Conservation (phyloP, 2,329 filamentous ascomycete genomes). For the Talaromyces pinophilus region DNA sequence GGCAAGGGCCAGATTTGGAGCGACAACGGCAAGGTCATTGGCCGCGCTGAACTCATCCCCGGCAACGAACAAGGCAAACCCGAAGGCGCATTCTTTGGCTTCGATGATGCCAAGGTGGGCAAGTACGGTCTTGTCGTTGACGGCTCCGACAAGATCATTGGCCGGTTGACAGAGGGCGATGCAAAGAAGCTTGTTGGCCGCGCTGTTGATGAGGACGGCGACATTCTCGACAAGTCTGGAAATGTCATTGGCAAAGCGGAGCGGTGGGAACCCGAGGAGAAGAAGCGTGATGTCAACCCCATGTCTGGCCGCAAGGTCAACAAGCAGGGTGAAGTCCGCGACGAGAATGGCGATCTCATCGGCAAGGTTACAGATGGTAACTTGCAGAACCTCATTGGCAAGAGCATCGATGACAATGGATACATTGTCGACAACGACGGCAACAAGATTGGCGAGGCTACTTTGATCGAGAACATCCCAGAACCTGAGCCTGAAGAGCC, state of each 20-base stretch:
- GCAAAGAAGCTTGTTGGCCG: constrained; percentile 65
- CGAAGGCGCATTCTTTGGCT: constrained; percentile 62
- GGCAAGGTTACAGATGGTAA: constrained; percentile 50
- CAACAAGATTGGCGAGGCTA: constrained; percentile 65
- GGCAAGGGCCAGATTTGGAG: constrained; percentile 65
- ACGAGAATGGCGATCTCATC: constrained; percentile 49
- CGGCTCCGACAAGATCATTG: constrained; percentile 57
- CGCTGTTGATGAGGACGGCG: constrained; percentile 67
- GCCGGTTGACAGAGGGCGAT: constrained; percentile 65
- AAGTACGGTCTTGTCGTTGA: constrained; percentile 60
- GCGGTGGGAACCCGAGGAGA: constrained; percentile 64
- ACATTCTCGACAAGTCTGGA: constrained; percentile 67
- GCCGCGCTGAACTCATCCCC: constrained; percentile 58
- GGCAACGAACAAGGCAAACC: constrained; percentile 51
- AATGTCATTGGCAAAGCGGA: constrained; percentile 68
- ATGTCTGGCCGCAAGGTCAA: constrained; percentile 59
- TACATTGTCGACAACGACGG: constrained; percentile 60
- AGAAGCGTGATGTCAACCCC: constrained; percentile 58
- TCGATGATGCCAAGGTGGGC: constrained; percentile 57
- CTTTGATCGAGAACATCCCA: constrained; percentile 47
- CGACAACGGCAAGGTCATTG: constrained; percentile 62
- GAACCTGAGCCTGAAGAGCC: constrained; percentile 44
- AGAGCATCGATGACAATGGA: constrained; percentile 52
- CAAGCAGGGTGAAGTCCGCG: constrained; percentile 52
- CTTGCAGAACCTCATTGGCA: constrained; percentile 44